Evolutionary conservation across 1,139 yeast species (phyloP).

Genomic region (Kodamaea arcana): DNA sequence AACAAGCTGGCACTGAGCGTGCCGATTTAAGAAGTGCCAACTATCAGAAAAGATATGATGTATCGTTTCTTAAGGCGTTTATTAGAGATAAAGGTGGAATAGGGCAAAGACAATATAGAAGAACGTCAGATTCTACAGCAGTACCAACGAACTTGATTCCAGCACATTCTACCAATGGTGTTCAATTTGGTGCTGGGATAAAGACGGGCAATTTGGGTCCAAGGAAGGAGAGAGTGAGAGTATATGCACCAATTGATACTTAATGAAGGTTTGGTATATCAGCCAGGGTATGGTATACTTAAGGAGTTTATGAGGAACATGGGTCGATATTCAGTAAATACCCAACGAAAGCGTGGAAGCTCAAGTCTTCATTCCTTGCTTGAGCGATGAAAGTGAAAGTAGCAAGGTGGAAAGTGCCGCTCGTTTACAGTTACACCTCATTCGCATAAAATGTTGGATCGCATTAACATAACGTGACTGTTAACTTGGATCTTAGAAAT

Average conservation of each 20-base stretch:
- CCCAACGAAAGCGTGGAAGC: too few relatives aligned
- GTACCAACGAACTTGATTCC: constrained; percentile 36
- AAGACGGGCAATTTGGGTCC: constrained; percentile 45
- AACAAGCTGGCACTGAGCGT: constrained; percentile 30
- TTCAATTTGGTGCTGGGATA: constrained; percentile 46
- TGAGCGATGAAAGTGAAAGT: too few relatives aligned
- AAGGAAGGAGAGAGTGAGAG: constrained; percentile 40
- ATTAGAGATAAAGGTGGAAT: constrained; percentile 47
- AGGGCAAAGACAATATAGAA: constrained; percentile 42
- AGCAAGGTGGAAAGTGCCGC: too few relatives aligned
- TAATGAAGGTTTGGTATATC: constrained; percentile 2
- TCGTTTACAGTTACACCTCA: too few relatives aligned
- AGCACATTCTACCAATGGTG: constrained; percentile 41
- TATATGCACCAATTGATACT: constrained; percentile 34
- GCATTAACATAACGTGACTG: too few relatives aligned
- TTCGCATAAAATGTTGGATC: too few relatives aligned
- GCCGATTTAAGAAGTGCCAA: constrained; percentile 35
- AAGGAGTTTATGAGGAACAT: too few relatives aligned
- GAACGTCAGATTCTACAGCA: constrained; percentile 26
- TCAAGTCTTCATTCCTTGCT: too few relatives aligned
- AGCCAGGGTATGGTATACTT: too few relatives aligned
- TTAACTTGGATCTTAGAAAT: too few relatives aligned
- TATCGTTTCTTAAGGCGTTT: constrained; percentile 40
- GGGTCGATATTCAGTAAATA: too few relatives aligned
- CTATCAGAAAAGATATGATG: constrained; percentile 37